A percentile compares a stretch with the other conserved stretches of the same genome.
phyloP scores from a whole-genome alignment of 2,329 filamentous ascomycete genomes.

The Clathrospora elynae region DNA sequence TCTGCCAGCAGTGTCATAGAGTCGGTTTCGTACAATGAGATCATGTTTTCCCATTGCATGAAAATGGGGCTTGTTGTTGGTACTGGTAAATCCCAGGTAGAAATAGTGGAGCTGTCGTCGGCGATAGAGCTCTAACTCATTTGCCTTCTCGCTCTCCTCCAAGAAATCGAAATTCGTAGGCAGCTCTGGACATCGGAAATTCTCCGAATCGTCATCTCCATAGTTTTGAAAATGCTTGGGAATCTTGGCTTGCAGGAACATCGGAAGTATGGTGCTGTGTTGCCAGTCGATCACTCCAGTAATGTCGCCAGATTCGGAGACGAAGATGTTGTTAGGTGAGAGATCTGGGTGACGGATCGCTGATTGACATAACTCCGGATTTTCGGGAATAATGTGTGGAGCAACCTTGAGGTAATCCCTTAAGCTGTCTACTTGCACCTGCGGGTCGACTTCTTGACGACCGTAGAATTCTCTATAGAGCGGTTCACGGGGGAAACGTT shows the following conservation, averaged over 20 bases:
- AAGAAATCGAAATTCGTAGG: slow-evolving; percentile 22
- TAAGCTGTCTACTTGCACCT: slow-evolving; percentile 13
- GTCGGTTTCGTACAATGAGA: slow-evolving; percentile 13
- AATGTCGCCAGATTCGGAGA: slow-evolving; percentile 16
- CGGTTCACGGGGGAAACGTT: slow-evolving; percentile 13
- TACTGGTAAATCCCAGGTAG: slow-evolving; percentile 24
- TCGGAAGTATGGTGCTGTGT: slow-evolving; percentile 36
- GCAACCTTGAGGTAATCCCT: slow-evolving; percentile 16
- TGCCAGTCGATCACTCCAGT: slow-evolving; percentile 24
- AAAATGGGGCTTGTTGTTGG: slow-evolving; percentile 27
- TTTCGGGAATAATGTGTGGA: slow-evolving; percentile 17
- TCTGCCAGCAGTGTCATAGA: slow-evolving; percentile 18
- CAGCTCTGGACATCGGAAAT: slow-evolving; percentile 19
- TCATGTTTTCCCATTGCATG: slow-evolving; percentile 17
- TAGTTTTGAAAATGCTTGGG: slow-evolving; percentile 48
- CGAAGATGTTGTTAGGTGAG: slow-evolving; percentile 20
- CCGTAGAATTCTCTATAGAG: slow-evolving; percentile 18
- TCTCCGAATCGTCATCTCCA: slow-evolving; percentile 30
- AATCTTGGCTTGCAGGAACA: slow-evolving; percentile 43
- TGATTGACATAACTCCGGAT: slow-evolving; percentile 8
- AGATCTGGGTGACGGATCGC: slow-evolving; percentile 20
- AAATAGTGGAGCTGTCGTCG: slow-evolving; percentile 30
- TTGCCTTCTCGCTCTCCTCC: slow-evolving; percentile 16
- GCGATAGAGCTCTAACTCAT: slow-evolving; percentile 23
- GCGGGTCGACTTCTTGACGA: slow-evolving; percentile 15